A percentile compares a stretch with the other conserved stretches of the same genome.
Conservation (phyloP, 192 early-diverging fungal genomes). For the Coemansia sp. region DNA sequence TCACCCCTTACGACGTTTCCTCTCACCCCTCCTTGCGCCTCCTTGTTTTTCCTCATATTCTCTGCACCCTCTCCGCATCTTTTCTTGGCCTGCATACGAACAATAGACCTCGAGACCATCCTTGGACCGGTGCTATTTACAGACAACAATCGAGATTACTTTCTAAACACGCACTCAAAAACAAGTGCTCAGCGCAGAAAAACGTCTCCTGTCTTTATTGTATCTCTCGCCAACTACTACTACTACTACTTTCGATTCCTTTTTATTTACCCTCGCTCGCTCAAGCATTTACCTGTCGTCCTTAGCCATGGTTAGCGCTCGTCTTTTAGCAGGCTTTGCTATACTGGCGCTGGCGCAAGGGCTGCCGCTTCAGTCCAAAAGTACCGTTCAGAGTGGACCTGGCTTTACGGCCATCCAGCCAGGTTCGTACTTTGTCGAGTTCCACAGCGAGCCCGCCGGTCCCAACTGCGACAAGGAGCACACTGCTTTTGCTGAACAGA, state of each 20-base stretch:
- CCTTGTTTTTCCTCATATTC: slow-evolving; percentile 1
- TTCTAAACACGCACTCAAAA: slow-evolving; percentile 5
- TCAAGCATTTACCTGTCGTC: neutral
- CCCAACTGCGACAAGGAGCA: slow-evolving; percentile 37
- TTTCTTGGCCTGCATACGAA: neutral
- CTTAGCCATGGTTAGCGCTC: slow-evolving; percentile 15
- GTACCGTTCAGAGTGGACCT: slow-evolving; percentile 1
- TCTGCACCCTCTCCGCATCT: slow-evolving; percentile 8
- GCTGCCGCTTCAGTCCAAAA: slow-evolving; percentile 18
- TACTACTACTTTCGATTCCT: neutral
- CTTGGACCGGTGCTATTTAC: slow-evolving; percentile 11
- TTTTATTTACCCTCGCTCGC: neutral
- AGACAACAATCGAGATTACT: slow-evolving; percentile 9
- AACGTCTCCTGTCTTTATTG: slow-evolving; percentile 1
- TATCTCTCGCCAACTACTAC: neutral
- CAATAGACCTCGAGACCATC: slow-evolving; percentile 5
- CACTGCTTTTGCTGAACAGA: slow-evolving; percentile 28
- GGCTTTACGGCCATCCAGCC: slow-evolving; percentile 29
- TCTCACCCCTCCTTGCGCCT: neutral
- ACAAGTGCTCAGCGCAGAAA: neutral
- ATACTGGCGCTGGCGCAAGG: slow-evolving; percentile 18
- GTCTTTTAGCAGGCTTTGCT: slow-evolving; percentile 11
- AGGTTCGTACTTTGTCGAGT: slow-evolving; percentile 52
- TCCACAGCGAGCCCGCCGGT: slow-evolving; percentile 47
- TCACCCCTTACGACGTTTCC: neutral